Percentiles rank a stretch among this genome's conserved stretches.
phyloP scores from a whole-genome alignment of 108 stramenopile genomes.

The Cylindrotheca closterium region DNA sequence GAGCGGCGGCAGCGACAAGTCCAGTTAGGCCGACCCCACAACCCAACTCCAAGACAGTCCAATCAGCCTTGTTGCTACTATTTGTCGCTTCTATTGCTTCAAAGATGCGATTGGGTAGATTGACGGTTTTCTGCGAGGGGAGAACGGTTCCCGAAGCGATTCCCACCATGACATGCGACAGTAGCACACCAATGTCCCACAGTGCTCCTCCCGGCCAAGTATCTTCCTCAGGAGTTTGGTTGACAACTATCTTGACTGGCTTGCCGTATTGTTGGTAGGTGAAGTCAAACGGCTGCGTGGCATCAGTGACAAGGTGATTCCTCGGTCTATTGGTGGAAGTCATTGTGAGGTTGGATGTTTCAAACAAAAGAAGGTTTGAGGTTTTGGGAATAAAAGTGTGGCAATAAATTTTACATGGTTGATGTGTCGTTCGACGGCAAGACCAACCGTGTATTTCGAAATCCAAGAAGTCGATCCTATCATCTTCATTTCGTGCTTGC shows the following conservation, averaged over 20 bases:
- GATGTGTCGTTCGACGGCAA: too few relatives aligned
- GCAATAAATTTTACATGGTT: too few relatives aligned
- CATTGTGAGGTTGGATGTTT: slow-evolving; percentile 1
- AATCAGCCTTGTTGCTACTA: slow-evolving; percentile 13
- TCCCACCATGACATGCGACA: slow-evolving; percentile 41
- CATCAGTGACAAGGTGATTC: slow-evolving; percentile 47
- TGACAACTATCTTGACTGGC: slow-evolving; percentile 28
- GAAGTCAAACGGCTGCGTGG: slow-evolving; percentile 40
- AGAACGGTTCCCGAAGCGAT: slow-evolving; percentile 18
- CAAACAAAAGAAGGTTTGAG: too few relatives aligned
- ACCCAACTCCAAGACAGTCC: slow-evolving; percentile 41
- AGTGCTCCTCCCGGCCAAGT: slow-evolving; percentile 59
- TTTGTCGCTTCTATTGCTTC: slow-evolving; percentile 17
- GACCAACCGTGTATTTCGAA: too few relatives aligned
- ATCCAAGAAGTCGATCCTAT: too few relatives aligned
- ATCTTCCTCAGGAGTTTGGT: slow-evolving; percentile 50
- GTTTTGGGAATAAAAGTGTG: too few relatives aligned
- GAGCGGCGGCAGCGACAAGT: slow-evolving; percentile 37
- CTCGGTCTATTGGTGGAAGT: slow-evolving; percentile 25
- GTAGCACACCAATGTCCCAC: slow-evolving; percentile 53
- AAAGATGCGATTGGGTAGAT: slow-evolving; percentile 20
- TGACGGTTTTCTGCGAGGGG: slow-evolving; percentile 3
- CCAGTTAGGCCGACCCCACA: slow-evolving; percentile 58
- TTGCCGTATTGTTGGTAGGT: slow-evolving; percentile 34
- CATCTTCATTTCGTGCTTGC: too few relatives aligned